These are phyloP conservation scores for Suillus bovinus DNA, from an alignment of 768 basidiomycete species.

Conservation along the genomic window DNA sequence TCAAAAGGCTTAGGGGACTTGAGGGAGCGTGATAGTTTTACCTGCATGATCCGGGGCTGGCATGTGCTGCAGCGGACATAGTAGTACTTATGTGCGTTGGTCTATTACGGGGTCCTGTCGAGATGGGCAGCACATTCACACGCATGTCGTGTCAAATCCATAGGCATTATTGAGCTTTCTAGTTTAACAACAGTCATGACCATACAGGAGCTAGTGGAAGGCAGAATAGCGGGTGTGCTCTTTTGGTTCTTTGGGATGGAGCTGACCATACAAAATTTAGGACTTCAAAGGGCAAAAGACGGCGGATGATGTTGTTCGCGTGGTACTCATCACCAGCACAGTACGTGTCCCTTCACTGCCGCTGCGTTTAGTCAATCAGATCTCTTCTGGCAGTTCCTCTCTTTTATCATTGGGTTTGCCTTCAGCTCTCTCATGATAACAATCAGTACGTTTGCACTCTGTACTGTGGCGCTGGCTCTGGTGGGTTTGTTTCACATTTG, in stretches of 20 bases:
- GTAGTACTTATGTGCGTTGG: too few relatives aligned
- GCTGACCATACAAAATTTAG: constrained; percentile 16
- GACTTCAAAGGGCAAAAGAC: constrained; percentile 34
- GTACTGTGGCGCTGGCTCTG: constrained; percentile 5
- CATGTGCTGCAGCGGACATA: too few relatives aligned
- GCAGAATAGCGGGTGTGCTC: constrained; percentile 28
- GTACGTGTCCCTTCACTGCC: constrained; percentile 18
- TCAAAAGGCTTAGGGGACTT: too few relatives aligned
- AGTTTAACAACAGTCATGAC: constrained; percentile 23
- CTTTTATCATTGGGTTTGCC: constrained; percentile 30
- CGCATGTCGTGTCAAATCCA: background rate
- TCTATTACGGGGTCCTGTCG: background rate
- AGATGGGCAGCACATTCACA: background rate
- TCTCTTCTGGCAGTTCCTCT: constrained; percentile 23
- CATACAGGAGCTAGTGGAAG: constrained; percentile 29
- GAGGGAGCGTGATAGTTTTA: background rate
- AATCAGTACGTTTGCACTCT: constrained; percentile 16
- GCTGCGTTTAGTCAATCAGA: background rate
- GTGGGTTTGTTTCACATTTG: background rate
- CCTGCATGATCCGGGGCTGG: background rate
- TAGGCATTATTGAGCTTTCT: background rate
- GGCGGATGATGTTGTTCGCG: constrained; percentile 24
- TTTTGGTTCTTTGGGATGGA: background rate
- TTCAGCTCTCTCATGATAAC: constrained; percentile 28
- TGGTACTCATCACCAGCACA: constrained; percentile 23